Base-by-base conservation (phyloP, 2,329 filamentous ascomycete species). In the Emmonsiellopsis sp. region DNA sequence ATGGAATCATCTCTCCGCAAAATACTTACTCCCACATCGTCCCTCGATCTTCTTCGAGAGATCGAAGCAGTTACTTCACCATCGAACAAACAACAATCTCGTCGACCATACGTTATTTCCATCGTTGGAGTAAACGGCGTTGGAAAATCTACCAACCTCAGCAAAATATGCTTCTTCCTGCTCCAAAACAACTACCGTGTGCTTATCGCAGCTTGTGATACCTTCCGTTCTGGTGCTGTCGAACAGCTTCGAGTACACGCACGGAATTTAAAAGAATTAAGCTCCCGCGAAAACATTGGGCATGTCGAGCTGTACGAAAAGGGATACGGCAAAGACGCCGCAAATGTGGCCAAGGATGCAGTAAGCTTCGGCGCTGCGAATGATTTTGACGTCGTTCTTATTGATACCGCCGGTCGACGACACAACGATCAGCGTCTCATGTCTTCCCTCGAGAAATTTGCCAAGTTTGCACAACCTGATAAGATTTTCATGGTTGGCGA, bases 111-210 rank as follows among this genome's bases (percentile, higher is more conserved):
- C 67, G 92, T 97, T 64, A 94, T 98, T 67, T 96, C 90, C 54
- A 95, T 98, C 57, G 93, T 98, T 43, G 93, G 93, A 57, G 93
- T 98, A 67, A 98, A 98, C 69, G 93, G 93, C 52, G 93, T 98
- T 38, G 93, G 93, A 66, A 98, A 98, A 75, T 96, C 91, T 13
- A 98, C 93, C 51, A 97, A 96, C 67, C 79, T 98, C 38, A 92
- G 89, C 70, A 98, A 98, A 72, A 95, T 98, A 61, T 95, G 91
- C 70, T 98, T 93, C 74, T 98, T 98, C 75, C 78, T 98, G 38
- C 78, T 98, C 34, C 92, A 98, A 71, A 98, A 98, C 76, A 91
- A 94, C 68, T 94, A 95, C 76, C 87, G 87, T 65, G 90, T 98
- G 13, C 80, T 98, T 54, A 89, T 98, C 60, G 92, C 89, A 11